Percentiles rank a stretch among this genome's conserved stretches.
These are phyloP conservation scores for Apiosordaria backusii DNA, from an alignment of 495 filamentous ascomycete genomes.

Conservation along the genomic window DNA sequence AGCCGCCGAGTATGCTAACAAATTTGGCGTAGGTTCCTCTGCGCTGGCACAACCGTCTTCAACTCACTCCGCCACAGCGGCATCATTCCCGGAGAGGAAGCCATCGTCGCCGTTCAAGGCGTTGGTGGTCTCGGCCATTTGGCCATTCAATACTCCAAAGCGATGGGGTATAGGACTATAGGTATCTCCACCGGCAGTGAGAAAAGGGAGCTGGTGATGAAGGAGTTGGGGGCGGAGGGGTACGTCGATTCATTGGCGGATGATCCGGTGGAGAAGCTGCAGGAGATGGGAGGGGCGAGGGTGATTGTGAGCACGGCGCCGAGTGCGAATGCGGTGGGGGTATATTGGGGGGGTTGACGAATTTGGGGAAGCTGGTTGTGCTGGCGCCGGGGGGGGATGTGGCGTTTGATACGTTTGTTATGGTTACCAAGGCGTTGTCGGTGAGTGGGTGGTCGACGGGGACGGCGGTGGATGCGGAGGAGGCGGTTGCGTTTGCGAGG, in stretches of 20 bases:
- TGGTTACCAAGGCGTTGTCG: conserved; percentile 49
- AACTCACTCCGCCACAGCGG: conserved; percentile 55
- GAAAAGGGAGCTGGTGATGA: conserved; percentile 55
- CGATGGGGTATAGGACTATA: conserved; percentile 34
- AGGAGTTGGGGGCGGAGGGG: conserved; percentile 58
- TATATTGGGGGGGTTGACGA: conserved; percentile 50
- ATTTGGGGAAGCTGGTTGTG: conserved; percentile 56
- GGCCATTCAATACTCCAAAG: background rate
- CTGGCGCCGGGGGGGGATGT: conserved; percentile 54
- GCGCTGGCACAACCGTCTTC: conserved; percentile 67
- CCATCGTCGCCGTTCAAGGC: conserved; percentile 44
- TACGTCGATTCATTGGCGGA: conserved; percentile 59
- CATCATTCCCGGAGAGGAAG: conserved; percentile 54
- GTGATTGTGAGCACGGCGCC: conserved; percentile 63
- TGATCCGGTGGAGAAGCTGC: conserved; percentile 47
- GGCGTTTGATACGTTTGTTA: conserved; percentile 44
- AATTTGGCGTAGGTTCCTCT: too few relatives aligned
- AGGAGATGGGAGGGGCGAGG: conserved; percentile 57
- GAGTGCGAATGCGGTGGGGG: conserved; percentile 46
- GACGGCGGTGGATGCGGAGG: conserved; percentile 59
- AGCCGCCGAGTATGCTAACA: too few relatives aligned
- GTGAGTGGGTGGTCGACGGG: conserved; percentile 61
- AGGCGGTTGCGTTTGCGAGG: conserved; percentile 58
- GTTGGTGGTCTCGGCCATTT: background rate
- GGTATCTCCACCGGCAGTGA: conserved; percentile 49